A percentile compares a stretch with the other conserved stretches of the same genome.
phyloP scores from a whole-genome alignment of 768 basidiomycete species.

The Agaricus subrufescens region DNA sequence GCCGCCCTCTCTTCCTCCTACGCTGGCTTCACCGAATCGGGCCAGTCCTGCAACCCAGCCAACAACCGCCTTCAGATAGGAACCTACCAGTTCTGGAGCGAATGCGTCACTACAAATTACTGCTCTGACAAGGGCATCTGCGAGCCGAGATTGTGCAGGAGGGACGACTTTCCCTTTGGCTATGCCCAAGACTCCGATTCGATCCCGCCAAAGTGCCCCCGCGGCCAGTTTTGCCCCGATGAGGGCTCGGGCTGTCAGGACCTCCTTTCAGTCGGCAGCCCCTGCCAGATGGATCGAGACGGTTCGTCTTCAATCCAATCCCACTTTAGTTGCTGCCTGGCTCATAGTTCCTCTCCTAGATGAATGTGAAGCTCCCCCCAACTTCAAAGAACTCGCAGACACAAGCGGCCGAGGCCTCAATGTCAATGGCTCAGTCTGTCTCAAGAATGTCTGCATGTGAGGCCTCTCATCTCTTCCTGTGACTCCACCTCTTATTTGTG shows the following conservation, averaged over 20 bases:
- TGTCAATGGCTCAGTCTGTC: slow-evolving; percentile 78
- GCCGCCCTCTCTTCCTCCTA: slow-evolving; percentile 30
- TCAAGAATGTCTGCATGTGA: slow-evolving; percentile 81
- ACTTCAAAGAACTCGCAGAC: slow-evolving; percentile 60
- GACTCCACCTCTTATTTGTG: background rate
- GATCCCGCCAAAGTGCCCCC: slow-evolving; percentile 58
- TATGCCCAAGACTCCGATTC: slow-evolving; percentile 34
- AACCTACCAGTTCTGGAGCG: slow-evolving; percentile 76
- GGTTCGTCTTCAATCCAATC: slow-evolving; percentile 37
- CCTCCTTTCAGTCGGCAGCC: slow-evolving; percentile 53
- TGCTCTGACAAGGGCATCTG: slow-evolving; percentile 55
- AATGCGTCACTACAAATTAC: slow-evolving; percentile 70
- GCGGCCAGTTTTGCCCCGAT: slow-evolving; percentile 77
- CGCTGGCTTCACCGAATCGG: slow-evolving; percentile 44
- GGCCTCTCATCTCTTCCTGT: slow-evolving; percentile 19
- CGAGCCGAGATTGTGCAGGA: slow-evolving; percentile 62
- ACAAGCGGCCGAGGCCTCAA: slow-evolving; percentile 63
- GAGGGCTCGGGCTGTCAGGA: slow-evolving; percentile 69
- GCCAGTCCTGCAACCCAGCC: slow-evolving; percentile 42
- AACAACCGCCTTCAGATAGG: slow-evolving; percentile 69
- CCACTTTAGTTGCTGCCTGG: background rate
- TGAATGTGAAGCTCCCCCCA: slow-evolving; percentile 68
- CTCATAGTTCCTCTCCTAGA: slow-evolving; percentile 39
- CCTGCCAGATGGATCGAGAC: slow-evolving; percentile 85
- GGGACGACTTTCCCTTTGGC: slow-evolving; percentile 75